Evolutionary conservation across 2,329 filamentous ascomycete species (phyloP).

Genomic region (Botrytis hyacinthi): DNA sequence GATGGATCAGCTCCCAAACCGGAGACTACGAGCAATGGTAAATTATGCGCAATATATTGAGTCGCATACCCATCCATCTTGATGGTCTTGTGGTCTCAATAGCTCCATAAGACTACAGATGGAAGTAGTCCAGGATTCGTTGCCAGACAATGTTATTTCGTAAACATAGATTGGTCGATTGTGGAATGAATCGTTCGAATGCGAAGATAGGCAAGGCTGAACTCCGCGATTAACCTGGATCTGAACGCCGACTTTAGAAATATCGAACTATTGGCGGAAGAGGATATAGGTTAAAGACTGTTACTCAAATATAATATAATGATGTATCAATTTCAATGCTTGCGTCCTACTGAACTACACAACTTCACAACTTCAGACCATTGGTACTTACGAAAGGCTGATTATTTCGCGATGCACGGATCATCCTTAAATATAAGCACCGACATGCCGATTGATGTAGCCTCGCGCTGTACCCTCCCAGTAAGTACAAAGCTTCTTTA

Average conservation of each 20-base stretch:
- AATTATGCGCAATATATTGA: conserved; percentile 81
- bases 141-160: conserved; percentile 16
- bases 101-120: conserved; percentile 34
- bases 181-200: conserved; percentile 7
- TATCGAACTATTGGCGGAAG: background rate
- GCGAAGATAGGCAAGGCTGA: conserved; percentile 12
- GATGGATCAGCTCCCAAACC: conserved; percentile 59
- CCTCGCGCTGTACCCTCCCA: conserved; percentile 8
- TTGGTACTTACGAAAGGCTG: background rate
- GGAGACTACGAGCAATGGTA: conserved; percentile 79
- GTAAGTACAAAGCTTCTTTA: conserved; percentile 18
- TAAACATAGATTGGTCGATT: conserved; percentile 4
- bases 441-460: conserved; percentile 19
- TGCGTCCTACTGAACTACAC: background rate
- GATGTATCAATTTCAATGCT: background rate
- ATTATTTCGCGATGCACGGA: conserved; percentile 5
- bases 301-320: background rate
- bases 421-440: background rate
- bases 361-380: background rate
- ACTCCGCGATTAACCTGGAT: too few relatives aligned
- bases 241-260: background rate
- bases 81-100: conserved; percentile 23
- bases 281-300: background rate
- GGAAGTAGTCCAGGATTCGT: background rate
- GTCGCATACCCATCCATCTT: conserved; percentile 75